A percentile compares a stretch with the other conserved stretches of the same genome.
These are phyloP conservation scores for Waltergamsia citrina DNA, from an alignment of 2,329 filamentous ascomycete species.

Conservation along the genomic window DNA sequence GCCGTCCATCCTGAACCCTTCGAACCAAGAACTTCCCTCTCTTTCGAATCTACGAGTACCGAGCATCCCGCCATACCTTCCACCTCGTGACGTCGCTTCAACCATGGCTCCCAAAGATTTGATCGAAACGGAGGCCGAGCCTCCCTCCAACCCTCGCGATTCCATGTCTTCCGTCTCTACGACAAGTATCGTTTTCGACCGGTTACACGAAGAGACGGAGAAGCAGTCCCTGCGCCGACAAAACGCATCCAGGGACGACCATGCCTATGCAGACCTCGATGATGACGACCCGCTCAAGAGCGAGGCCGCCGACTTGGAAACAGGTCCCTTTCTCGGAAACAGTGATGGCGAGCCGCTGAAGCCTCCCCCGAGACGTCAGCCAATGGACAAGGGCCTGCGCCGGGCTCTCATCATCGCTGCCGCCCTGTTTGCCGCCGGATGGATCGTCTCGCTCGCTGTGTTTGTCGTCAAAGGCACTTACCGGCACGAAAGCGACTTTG, in stretches of 20 bases:
- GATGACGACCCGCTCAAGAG: slow-evolving; percentile 32
- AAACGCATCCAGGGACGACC: slow-evolving; percentile 9
- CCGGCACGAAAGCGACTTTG: slow-evolving; percentile 49
- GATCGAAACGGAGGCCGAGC: slow-evolving; percentile 7
- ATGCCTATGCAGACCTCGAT: slow-evolving; percentile 25
- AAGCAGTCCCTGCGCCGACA: slow-evolving; percentile 14
- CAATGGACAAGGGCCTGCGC: slow-evolving; percentile 58
- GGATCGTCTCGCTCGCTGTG: slow-evolving; percentile 57
- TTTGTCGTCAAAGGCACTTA: slow-evolving; percentile 60
- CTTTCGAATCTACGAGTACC: too few species aligned
- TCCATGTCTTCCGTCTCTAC: slow-evolving; percentile 74
- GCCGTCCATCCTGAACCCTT: too few species aligned
- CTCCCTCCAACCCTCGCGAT: slow-evolving; percentile 37
- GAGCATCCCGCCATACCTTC: too few species aligned
- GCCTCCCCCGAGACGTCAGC: slow-evolving; percentile 29
- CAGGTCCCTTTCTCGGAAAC: slow-evolving; percentile 39
- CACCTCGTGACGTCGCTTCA: neutral
- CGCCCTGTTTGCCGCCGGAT: slow-evolving; percentile 53
- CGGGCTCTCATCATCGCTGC: slow-evolving; percentile 52
- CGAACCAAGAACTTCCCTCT: too few species aligned
- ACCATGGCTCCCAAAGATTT: neutral
- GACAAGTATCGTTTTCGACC: slow-evolving; percentile 73
- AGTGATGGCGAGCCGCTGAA: slow-evolving; percentile 11
- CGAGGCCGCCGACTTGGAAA: slow-evolving; percentile 32
- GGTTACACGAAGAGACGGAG: slow-evolving; percentile 49